Percentiles rank a stretch among this genome's conserved stretches.
phyloP scores from a whole-genome alignment of 192 early-diverging fungal species.

The Haplosporangium gracile region DNA sequence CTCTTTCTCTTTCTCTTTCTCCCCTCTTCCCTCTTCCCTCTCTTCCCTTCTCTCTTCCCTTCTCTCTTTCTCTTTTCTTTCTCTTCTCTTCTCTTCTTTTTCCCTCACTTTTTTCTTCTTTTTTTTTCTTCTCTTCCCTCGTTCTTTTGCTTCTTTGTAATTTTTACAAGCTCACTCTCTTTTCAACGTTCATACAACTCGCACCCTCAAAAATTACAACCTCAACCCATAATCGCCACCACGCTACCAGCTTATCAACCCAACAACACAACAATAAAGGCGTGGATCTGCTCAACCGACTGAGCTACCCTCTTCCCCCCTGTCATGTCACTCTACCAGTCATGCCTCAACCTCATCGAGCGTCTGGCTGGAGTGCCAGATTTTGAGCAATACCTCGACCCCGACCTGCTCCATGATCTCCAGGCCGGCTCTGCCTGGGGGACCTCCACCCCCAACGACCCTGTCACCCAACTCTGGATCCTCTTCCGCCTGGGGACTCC shows the following conservation, averaged over 20 bases:
- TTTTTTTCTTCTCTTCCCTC: not conserved
- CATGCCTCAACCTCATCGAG: conserved; percentile 77
- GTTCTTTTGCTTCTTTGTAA: not conserved
- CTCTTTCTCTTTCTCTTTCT: not conserved
- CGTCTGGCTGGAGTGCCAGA: conserved; percentile 79
- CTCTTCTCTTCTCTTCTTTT: not conserved
- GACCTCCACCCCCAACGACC: conserved; percentile 59
- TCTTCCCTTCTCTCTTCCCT: not conserved
- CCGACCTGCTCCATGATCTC: conserved; percentile 57
- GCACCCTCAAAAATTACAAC: conserved; percentile 13
- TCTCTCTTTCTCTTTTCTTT: not conserved
- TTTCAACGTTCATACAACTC: conserved; percentile 7
- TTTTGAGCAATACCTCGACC: conserved; percentile 73
- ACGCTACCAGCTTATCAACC: not conserved
- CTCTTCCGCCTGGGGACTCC: conserved; percentile 78
- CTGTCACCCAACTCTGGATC: conserved; percentile 78
- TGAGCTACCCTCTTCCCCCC: conserved; percentile 11
- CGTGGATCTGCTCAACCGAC: conserved; percentile 10
- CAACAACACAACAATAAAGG: conserved; percentile 11
- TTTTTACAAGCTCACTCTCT: conserved; percentile 9
- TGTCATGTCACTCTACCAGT: conserved; percentile 76
- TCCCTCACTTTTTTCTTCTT: not conserved
- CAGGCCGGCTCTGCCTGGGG: conserved; percentile 32
- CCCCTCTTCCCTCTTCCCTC: not conserved
- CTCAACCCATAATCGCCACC: not conserved